Percentiles rank a stretch among this genome's conserved stretches.
Conservation (phyloP, 1,284 basidiomycete species). For the Apiotrichum gamsii region DNA sequence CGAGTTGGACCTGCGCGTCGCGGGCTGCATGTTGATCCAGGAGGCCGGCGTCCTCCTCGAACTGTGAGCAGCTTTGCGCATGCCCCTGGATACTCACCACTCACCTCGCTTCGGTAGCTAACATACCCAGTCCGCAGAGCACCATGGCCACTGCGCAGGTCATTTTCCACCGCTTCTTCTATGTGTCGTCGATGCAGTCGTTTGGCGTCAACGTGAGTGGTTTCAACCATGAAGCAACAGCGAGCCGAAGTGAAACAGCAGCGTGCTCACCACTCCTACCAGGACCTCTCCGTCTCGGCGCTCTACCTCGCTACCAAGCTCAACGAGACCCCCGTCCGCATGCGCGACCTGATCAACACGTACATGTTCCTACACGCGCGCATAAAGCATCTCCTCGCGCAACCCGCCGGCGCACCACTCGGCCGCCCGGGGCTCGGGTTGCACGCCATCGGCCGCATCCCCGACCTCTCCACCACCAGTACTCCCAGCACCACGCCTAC, state of each 20-base stretch:
- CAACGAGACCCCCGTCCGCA: slow-evolving; percentile 83
- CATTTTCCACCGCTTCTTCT: slow-evolving; percentile 95
- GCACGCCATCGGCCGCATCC: too few relatives aligned
- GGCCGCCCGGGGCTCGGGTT: not conserved
- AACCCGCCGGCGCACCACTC: slow-evolving; percentile 22
- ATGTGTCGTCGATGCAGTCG: slow-evolving; percentile 84
- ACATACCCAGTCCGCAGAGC: slow-evolving; percentile 74
- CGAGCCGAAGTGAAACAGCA: not conserved
- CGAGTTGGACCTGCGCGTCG: slow-evolving; percentile 78
- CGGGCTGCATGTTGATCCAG: slow-evolving; percentile 87
- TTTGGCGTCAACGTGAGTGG: slow-evolving; percentile 77
- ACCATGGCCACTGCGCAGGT: slow-evolving; percentile 95
- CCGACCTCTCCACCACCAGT: too few relatives aligned
- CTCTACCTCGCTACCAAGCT: slow-evolving; percentile 93
- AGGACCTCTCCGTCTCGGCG: slow-evolving; percentile 90
- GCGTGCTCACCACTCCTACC: slow-evolving; percentile 4
- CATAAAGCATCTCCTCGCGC: slow-evolving; percentile 35
- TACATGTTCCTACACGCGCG: slow-evolving; percentile 66
- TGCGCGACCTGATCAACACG: slow-evolving; percentile 90
- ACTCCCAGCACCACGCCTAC: too few relatives aligned
- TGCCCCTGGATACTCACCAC: too few relatives aligned
- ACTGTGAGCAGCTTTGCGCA: slow-evolving; percentile 58
- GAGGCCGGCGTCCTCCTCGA: slow-evolving; percentile 84
- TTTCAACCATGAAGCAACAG: not conserved
- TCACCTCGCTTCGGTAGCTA: too few relatives aligned